Percentiles rank a stretch among this genome's conserved stretches.
Evolutionary conservation across 208 protist genomes (phyloP).

Genomic region (Wallacemonas sp.): DNA sequence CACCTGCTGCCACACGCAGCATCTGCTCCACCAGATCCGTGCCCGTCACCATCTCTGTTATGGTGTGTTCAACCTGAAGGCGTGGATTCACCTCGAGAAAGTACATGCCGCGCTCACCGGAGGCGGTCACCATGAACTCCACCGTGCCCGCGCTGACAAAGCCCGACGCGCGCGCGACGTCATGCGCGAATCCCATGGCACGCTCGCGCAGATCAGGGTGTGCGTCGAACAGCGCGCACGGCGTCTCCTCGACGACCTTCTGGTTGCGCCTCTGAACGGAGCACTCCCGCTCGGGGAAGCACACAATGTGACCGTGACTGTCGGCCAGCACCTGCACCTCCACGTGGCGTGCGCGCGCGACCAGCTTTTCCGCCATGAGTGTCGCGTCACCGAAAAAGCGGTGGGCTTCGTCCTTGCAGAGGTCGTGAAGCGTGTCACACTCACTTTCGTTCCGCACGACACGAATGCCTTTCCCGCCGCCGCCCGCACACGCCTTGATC

Average conservation of each 20-base stretch:
- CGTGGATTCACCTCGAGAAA: conserved; percentile 99
- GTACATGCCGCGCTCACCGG: conserved; percentile 90
- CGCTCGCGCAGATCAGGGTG: not conserved
- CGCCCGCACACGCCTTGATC: conserved; percentile 95
- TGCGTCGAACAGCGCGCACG: conserved; percentile 58
- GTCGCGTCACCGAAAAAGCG: conserved; percentile 93
- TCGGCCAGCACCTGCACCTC: conserved; percentile 96
- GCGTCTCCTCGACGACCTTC: conserved; percentile 94
- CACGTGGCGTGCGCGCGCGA: conserved; percentile 90
- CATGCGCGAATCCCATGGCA: conserved; percentile 36
- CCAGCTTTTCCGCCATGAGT: conserved; percentile 94
- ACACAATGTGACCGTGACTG: conserved; percentile 88
- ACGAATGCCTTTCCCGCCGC: conserved; percentile 51
- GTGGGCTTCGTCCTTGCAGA: conserved; percentile 90
- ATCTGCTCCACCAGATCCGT: conserved; percentile 96
- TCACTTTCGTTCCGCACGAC: conserved; percentile 94
- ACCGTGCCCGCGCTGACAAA: conserved; percentile 97
- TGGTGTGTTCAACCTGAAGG: conserved; percentile 95
- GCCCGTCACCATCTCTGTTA: conserved; percentile 94
- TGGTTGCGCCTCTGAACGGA: conserved; percentile 96
- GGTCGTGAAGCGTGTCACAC: conserved; percentile 91
- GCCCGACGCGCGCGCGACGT: conserved; percentile 78
- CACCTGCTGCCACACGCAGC: conserved; percentile 77
- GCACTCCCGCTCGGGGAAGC: conserved; percentile 96
- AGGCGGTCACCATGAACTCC: conserved; percentile 96